Evolutionary conservation across 1,284 basidiomycete species (phyloP), one percentile per base, ranked within the genome.

Genomic region (Sporisorium graminicola): DNA sequence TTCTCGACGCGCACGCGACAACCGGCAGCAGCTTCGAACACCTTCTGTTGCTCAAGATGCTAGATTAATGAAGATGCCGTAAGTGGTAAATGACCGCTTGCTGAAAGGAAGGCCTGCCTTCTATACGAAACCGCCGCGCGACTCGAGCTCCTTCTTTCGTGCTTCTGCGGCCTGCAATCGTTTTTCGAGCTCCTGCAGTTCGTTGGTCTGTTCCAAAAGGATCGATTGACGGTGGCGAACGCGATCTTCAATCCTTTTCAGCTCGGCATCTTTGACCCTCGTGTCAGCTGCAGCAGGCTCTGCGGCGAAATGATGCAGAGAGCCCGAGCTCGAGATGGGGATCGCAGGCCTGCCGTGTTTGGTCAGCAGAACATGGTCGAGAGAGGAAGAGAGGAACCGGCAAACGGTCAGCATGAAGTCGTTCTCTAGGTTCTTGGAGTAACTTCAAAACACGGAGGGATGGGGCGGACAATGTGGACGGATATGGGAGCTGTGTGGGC

Each of bases 141-240:
- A 67, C 47, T 81, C 79, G 49, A 82, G 75, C 64, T 75, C 71
- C 37, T 27, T 60, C 46, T 80, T 79, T 37, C 79, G 69, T 5
- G 62, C 70, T 52, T 84, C 82, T 10, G 82, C 81, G 10, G 70
- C 80, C 51, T 68, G 75, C 20, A 84, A 64, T 3, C 81, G 78
- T 46, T 65, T 74, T 42, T 84, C 82, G 10, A 84, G 70, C 42
- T 78, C 73, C 43, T 79, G 65, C 33, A 84, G 74, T 65, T 83
- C 82, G 55, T 66, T 73, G 12, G 77, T 76, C 65, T 82, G 74
- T 40, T 77, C 68, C 33, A 68, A 33, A 0, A 84, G 65, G n/a
- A 72, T 53, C 20, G 78, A 74, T 58, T 80, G 80, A 27, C 73
- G 72, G 35, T 79, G 70, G 50, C 70, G 71, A 9, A 82, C 76